phyloP scores from a whole-genome alignment of 2,329 filamentous ascomycete species.

The Penicillium sp. region DNA sequence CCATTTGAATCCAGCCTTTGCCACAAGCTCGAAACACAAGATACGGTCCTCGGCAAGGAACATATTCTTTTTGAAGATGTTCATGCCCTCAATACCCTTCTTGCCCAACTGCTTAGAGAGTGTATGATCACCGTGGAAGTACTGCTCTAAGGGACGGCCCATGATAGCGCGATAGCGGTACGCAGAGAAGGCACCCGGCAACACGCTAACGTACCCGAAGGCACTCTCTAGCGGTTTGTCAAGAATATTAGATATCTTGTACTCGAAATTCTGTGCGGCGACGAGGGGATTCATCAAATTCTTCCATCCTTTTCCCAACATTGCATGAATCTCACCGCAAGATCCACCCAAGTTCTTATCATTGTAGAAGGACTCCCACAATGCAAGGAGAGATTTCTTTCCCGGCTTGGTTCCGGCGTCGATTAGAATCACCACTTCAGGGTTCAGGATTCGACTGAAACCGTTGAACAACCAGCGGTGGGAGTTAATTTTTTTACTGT shows the following conservation, averaged over 20 bases:
- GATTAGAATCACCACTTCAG: conserved; percentile 89
- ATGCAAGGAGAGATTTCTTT: conserved; percentile 78
- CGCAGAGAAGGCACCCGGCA: conserved; percentile 96
- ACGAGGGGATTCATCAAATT: conserved; percentile 92
- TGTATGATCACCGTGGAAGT: conserved; percentile 98
- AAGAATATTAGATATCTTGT: conserved; percentile 98
- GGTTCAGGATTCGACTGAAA: conserved; percentile 92
- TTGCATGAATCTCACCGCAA: conserved; percentile 97
- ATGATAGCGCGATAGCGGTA: conserved; percentile 97
- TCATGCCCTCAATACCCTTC: conserved; percentile 99
- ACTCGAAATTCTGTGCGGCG: conserved; percentile 96
- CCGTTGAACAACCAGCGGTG: conserved; percentile 97
- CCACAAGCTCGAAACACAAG: conserved; percentile 95
- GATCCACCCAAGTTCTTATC: conserved; percentile 97
- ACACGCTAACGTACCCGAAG: conserved; percentile 93
- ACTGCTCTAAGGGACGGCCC: conserved; percentile 92
- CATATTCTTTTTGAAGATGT: conserved; percentile 99
- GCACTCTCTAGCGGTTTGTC: conserved; percentile 95
- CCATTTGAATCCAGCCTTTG: conserved; percentile 98
- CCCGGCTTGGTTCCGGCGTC: conserved; percentile 97
- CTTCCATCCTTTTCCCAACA: conserved; percentile 83
- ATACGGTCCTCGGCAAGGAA: conserved; percentile 99
- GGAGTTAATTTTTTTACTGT: conserved; percentile 99
- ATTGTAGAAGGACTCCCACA: conserved; percentile 99
- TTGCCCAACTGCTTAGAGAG: conserved; percentile 89